Percentiles rank a stretch among this genome's conserved stretches.
Conservation (phyloP, 2,329 filamentous ascomycete genomes). For the Scedosporium aurantiacum region DNA sequence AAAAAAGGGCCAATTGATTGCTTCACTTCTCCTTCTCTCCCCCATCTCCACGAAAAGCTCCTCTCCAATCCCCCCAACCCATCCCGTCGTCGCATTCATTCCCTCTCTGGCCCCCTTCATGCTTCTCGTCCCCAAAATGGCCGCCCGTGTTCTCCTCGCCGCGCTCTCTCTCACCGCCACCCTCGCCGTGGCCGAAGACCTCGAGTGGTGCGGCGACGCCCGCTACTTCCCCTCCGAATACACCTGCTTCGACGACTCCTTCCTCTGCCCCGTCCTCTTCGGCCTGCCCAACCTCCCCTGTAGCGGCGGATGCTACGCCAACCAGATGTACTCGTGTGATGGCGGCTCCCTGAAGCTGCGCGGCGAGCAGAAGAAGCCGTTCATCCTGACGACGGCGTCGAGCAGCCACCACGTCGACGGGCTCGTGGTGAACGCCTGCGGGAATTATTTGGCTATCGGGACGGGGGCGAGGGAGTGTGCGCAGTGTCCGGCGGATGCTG, state of each 20-base stretch:
- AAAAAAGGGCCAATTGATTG: not conserved
- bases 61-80: too few species aligned
- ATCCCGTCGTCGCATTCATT: too few species aligned
- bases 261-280: conserved; percentile 5
- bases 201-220: conserved; percentile 4
- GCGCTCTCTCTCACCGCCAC: conserved; percentile 5
- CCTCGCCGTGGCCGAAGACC: conserved; percentile 1
- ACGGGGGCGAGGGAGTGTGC: conserved; percentile 2
- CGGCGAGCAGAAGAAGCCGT: not conserved
- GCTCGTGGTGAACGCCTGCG: conserved; percentile 2
- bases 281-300: conserved; percentile 5
- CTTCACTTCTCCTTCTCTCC: not conserved
- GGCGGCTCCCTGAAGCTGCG: not conserved
- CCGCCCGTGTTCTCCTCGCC: not conserved
- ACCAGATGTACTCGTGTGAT: conserved; percentile 6
- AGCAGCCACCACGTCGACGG: not conserved
- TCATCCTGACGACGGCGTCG: not conserved
- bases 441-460: conserved; percentile 4
- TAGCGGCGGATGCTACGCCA: conserved; percentile 3
- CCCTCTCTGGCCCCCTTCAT: too few species aligned
- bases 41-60: not conserved
- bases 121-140: not conserved
- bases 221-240: conserved; percentile 7
- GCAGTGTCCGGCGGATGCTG: not conserved
- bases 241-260: conserved; percentile 6